Evolutionary conservation across 202 grass and related monocot species (phyloP), one percentile per base, ranked within the genome.

Genomic region (Setaria italica): DNA sequence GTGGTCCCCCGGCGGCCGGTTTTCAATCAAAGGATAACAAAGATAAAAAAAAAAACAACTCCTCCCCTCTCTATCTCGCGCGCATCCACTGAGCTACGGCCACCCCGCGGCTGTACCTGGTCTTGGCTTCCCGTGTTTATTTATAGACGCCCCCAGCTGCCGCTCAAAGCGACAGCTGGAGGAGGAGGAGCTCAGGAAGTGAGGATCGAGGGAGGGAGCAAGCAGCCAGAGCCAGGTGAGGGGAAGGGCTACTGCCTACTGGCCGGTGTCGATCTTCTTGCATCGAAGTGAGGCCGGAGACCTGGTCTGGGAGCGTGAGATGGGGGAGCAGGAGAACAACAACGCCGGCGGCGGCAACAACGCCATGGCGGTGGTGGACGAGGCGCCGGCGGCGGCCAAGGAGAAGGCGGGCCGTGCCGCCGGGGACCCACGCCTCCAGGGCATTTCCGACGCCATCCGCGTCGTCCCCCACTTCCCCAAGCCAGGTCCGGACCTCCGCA

Each of bases 401-500:
- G 84, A 76, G 72, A 75, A 73, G 15, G 80, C 48, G 70, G 80
- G 55, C 75, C 67, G 69, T 12, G 81, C 3, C 59, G 45, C 54
- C 59, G 80, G 70, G 42, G 93, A 92, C 86, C 88, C 88, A 37
- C 88, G 90, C 15, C 90, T 90, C 49, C 88, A 88, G 77, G 84
- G 62, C 67, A 95, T 95, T 75, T 95, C 84, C 56, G 87, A 88
- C 75, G 79, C 89, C 83, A 93, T 93, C 81, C 80, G 94, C 79
- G 91, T 97, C 43, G 90, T 94, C 63, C 94, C 94, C 45, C 84
- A 97, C 88, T 92, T 94, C 79, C 94, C 94, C 73, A 94, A 94
- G 87, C 92, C 82, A 94, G 94, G 94, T 97, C 46, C 63, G 63
- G 16, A 55, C 14, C 53, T 11, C 48, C 56, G 34, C 34, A 54